Evolutionary conservation across 2,329 filamentous ascomycete genomes (phyloP), one percentile per base, ranked within the genome.

Genomic region (Aureobasidium sp.): DNA sequence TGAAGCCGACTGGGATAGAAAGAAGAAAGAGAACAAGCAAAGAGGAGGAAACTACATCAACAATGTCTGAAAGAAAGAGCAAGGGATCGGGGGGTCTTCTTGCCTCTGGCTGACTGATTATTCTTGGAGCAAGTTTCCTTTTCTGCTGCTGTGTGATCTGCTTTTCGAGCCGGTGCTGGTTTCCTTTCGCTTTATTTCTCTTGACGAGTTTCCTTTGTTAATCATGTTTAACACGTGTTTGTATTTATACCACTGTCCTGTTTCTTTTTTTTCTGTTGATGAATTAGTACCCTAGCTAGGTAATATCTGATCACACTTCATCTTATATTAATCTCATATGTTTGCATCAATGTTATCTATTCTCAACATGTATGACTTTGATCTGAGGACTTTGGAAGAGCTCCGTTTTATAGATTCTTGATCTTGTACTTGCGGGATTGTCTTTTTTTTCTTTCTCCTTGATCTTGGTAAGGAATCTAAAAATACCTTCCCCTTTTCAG

Each of bases 191-290:
- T 51, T 51, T 39, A n/a, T 19, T n/a, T 30, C 37, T 16, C 22
- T 41, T 41, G 37, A 51, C 48, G 48, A 51, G 41, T 51, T 51
- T 51, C 48, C 37, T 51, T 51, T 51, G 48, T 51, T 51, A n/a
- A 38, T 29, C 39, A 24, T 39, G 34, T 34, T 49, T 25, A 22
- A 39, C 24, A 21, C 7, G 25, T 49, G 34, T 39, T 30, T 49
- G 45, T 49, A 49, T 51, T 51, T 51, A 40, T 51, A 51, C 29
- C 37, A 40, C 37, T 41, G 29, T 25, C 25, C n/a, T 50, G 16
- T 39, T 48, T n/a, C n/a, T n/a, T n/a, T n/a, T n/a, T n/a, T n/a
- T n/a, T n/a, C n/a, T 50, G 47, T 41, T 34, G 24, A 39, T 29
- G 3, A 34, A 22, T 32, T 34, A 11, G 10, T 24, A 34, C 19